A percentile compares a stretch with the other conserved stretches of the same genome.
Conservation (phyloP, 2,329 filamentous ascomycete species). For the Pseudocercospora musae region DNA sequence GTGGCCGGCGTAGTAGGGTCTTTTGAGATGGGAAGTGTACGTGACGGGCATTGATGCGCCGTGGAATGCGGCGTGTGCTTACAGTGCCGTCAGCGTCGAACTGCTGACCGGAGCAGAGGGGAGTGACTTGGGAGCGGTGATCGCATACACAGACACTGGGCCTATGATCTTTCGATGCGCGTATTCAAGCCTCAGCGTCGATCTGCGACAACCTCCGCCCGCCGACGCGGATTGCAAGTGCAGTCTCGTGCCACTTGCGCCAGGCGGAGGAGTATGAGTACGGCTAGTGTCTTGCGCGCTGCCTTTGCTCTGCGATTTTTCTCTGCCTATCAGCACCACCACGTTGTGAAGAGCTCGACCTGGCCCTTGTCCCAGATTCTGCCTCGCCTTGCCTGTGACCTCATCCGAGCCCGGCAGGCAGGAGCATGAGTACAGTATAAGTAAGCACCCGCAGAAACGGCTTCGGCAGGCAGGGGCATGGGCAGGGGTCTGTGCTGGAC, state of each 20-base stretch:
- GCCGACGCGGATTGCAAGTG: background rate
- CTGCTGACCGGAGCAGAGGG: background rate
- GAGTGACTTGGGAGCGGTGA: background rate
- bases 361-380: background rate
- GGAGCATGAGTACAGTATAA: too few species aligned
- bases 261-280: background rate
- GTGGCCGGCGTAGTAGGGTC: conserved; percentile 29
- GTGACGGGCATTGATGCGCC: conserved; percentile 19
- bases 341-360: background rate
- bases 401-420: background rate
- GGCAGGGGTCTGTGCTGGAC: background rate
- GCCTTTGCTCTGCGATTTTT: background rate
- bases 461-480: too few species aligned
- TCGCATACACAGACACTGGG: background rate
- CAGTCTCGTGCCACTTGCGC: background rate
- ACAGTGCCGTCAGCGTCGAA: background rate
- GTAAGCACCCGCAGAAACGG: background rate
- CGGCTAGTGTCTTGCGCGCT: background rate
- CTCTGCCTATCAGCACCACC: background rate
- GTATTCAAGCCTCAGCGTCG: background rate
- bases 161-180: too few species aligned
- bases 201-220: background rate
- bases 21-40: conserved; percentile 19
- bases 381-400: conserved; percentile 4
- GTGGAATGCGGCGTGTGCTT: background rate